These are phyloP conservation scores for Pythium guiyangense DNA, from an alignment of 352 stramenopile genomes.

Conservation along the genomic window DNA sequence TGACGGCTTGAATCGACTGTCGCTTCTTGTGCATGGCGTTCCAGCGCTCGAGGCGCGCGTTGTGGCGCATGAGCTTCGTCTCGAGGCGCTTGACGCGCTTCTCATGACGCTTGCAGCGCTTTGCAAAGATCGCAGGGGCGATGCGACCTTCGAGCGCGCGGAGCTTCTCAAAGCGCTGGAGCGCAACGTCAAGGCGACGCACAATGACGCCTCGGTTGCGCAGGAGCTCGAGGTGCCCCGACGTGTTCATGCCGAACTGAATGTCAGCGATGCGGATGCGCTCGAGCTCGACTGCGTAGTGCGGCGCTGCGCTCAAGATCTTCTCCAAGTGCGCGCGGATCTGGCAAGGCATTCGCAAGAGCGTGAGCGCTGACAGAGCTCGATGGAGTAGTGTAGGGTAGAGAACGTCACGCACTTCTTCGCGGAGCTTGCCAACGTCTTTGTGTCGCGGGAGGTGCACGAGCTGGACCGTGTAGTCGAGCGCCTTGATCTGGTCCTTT, in stretches of 20 bases:
- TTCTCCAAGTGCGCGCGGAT: constrained; percentile 61
- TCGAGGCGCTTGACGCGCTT: constrained; percentile 44
- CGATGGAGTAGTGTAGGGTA: neutral
- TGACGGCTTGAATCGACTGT: constrained; percentile 47
- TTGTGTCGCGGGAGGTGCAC: constrained; percentile 55
- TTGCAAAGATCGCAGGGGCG: constrained; percentile 29
- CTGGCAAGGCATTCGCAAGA: constrained; percentile 15
- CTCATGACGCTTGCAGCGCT: constrained; percentile 35
- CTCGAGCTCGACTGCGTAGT: constrained; percentile 55
- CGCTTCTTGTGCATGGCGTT: constrained; percentile 15
- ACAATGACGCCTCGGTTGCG: constrained; percentile 55
- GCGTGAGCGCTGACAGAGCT: neutral
- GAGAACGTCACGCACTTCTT: constrained; percentile 36
- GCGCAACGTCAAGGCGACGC: constrained; percentile 51
- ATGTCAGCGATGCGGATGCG: constrained; percentile 68
- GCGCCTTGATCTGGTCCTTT: constrained; percentile 58
- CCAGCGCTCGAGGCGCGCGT: constrained; percentile 26
- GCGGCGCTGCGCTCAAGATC: constrained; percentile 41
- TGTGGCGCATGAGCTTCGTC: constrained; percentile 34
- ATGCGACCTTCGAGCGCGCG: constrained; percentile 46
- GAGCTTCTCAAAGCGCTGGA: constrained; percentile 67
- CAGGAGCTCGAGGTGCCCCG: constrained; percentile 55
- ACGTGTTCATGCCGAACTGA: constrained; percentile 72
- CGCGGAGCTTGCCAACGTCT: constrained; percentile 49
- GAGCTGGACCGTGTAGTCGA: constrained; percentile 80